These are phyloP conservation scores for Setomelanomma holmii DNA, from an alignment of 2,329 filamentous ascomycete genomes.

Conservation along the genomic window DNA sequence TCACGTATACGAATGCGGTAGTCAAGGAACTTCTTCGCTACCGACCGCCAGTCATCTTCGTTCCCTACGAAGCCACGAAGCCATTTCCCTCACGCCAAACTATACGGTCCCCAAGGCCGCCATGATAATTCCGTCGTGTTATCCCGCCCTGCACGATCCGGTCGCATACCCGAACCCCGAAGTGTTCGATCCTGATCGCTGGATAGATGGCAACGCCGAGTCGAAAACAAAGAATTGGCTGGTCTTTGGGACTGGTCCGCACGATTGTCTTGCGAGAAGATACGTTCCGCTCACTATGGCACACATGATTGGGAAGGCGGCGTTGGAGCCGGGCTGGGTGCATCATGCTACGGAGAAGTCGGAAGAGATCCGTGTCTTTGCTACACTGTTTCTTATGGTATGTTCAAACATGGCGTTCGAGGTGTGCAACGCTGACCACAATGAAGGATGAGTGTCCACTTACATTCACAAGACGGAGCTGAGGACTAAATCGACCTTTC, in stretches of 20 bases:
- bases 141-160: slow-evolving; percentile 86
- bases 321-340: slow-evolving; percentile 83
- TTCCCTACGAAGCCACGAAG: slow-evolving; percentile 93
- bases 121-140: slow-evolving; percentile 92
- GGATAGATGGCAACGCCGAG: slow-evolving; percentile 87
- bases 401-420: slow-evolving; percentile 43
- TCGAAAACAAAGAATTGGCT: slow-evolving; percentile 93
- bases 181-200: slow-evolving; percentile 86
- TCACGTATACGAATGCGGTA: slow-evolving; percentile 88
- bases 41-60: slow-evolving; percentile 93
- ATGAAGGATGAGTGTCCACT: slow-evolving; percentile 79
- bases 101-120: slow-evolving; percentile 92
- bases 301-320: slow-evolving; percentile 86
- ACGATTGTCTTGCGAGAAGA: slow-evolving; percentile 92
- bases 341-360: slow-evolving; percentile 81
- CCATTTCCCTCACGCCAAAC: slow-evolving; percentile 80
- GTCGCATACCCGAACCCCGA: slow-evolving; percentile 91
- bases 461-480: slow-evolving; percentile 61
- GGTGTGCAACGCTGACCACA: slow-evolving; percentile 2
- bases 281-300: slow-evolving; percentile 89
- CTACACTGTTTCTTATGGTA: slow-evolving; percentile 94
- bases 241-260: slow-evolving; percentile 93
- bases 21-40: slow-evolving; percentile 73
- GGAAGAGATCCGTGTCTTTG: slow-evolving; percentile 96
- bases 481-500: too few species aligned